Conservation (phyloP, 1,139 yeast species). For the Groenewaldozyma auringiensis region DNA sequence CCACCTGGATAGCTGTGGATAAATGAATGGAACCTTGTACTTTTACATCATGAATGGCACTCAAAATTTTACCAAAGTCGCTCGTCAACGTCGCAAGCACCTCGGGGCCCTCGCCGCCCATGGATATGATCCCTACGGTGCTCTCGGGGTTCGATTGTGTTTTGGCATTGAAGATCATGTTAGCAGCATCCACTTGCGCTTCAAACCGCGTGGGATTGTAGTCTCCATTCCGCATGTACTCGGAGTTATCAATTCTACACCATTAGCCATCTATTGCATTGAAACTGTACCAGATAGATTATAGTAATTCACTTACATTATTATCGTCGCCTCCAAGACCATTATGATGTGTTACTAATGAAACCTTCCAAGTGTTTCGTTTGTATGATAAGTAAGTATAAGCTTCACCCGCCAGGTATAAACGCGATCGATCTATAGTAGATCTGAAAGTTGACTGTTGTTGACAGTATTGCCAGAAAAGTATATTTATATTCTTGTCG, state of each 20-base stretch:
- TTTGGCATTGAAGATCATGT: conserved; percentile 77
- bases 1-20: conserved; percentile 85
- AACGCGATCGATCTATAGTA: too few species aligned
- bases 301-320: conserved; percentile 40
- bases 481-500: too few species aligned
- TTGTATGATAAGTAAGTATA: too few species aligned
- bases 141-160: conserved; percentile 87
- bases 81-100: conserved; percentile 83
- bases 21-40: conserved; percentile 66
- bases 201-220: conserved; percentile 82
- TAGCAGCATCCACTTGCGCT: conserved; percentile 92
- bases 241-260: conserved; percentile 72
- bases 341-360: conserved; percentile 32
- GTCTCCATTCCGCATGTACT: conserved; percentile 93
- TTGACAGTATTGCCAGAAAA: too few species aligned
- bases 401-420: too few species aligned
- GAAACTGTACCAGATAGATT: neutral
- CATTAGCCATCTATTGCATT: neutral
- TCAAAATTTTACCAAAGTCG: conserved; percentile 77
- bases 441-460: too few species aligned
- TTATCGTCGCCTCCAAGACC: conserved; percentile 96
- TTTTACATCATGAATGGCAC: conserved; percentile 81
- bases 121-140: conserved; percentile 83
- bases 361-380: neutral
- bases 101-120: conserved; percentile 75